Conservation (phyloP, 163 green algal species). For the Prototheca cutis region DNA sequence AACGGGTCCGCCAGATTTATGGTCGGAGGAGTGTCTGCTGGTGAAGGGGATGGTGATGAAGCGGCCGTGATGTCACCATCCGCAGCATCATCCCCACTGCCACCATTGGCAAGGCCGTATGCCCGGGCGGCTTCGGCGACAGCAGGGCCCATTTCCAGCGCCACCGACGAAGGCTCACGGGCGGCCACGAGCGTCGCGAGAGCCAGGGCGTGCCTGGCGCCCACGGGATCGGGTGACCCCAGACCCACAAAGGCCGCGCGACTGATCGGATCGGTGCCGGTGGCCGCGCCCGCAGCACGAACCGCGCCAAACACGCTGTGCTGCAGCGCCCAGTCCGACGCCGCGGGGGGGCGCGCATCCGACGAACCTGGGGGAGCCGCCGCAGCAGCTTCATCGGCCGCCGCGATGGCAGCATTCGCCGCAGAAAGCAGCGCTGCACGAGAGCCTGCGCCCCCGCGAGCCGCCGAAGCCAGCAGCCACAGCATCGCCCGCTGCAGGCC, state of each 20-base stretch:
- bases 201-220: constrained; percentile 60
- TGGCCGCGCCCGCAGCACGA: constrained; percentile 9
- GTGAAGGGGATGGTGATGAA: too few relatives aligned
- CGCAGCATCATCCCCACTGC: too few relatives aligned
- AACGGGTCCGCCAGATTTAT: constrained; percentile 59
- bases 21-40: not conserved
- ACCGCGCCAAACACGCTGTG: constrained; percentile 23
- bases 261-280: constrained; percentile 6
- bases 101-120: constrained; percentile 17
- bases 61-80: too few relatives aligned
- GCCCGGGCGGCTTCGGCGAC: constrained; percentile 21
- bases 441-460: not conserved
- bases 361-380: not conserved
- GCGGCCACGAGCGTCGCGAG: constrained; percentile 41
- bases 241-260: constrained; percentile 20
- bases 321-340: constrained; percentile 27
- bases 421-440: constrained; percentile 9
- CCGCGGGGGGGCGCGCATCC: constrained; percentile 2
- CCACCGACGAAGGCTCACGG: constrained; percentile 2
- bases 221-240: constrained; percentile 41
- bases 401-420: constrained; percentile 13
- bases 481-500: not conserved
- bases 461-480: constrained; percentile 11
- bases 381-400: constrained; percentile 10
- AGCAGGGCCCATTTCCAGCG: constrained; percentile 26